Conservation (phyloP, 163 green algal genomes). For the Volvox carteri region DNA sequence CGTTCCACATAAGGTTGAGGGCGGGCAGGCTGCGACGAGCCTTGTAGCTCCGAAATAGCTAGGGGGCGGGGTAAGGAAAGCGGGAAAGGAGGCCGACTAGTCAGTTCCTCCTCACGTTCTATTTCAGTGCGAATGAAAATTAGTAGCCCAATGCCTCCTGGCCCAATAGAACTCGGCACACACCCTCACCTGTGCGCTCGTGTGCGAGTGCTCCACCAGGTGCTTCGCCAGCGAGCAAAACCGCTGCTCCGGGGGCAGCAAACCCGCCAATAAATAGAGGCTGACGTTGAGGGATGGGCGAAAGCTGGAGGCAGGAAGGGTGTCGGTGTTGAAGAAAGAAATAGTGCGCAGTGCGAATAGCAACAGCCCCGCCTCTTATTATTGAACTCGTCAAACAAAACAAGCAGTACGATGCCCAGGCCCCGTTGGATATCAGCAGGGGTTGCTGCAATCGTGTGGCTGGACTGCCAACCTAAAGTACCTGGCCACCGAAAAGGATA, state of each 20-base stretch:
- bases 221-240: conserved; percentile 18
- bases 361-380: background rate
- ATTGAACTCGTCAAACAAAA: no score
- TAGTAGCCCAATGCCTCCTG: no score
- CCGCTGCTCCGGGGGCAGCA: background rate
- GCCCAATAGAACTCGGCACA: no score
- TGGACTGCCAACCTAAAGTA: no score
- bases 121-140: no score
- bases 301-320: conserved; percentile 3
- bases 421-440: no score
- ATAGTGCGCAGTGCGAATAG: background rate
- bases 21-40: background rate
- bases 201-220: conserved; percentile 21
- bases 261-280: conserved; percentile 22
- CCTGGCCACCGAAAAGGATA: no score
- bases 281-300: conserved; percentile 34
- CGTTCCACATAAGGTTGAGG: conserved; percentile 48
- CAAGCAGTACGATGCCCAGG: no score
- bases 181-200: background rate
- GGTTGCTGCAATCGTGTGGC: no score
- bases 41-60: background rate
- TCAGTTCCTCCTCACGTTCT: no score
- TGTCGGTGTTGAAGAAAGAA: background rate
- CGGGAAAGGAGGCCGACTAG: background rate
- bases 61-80: background rate